Evolutionary conservation across 1,284 basidiomycete species (phyloP), one percentile per base, ranked within the genome.

Genomic region (Inonotus hispidus): DNA sequence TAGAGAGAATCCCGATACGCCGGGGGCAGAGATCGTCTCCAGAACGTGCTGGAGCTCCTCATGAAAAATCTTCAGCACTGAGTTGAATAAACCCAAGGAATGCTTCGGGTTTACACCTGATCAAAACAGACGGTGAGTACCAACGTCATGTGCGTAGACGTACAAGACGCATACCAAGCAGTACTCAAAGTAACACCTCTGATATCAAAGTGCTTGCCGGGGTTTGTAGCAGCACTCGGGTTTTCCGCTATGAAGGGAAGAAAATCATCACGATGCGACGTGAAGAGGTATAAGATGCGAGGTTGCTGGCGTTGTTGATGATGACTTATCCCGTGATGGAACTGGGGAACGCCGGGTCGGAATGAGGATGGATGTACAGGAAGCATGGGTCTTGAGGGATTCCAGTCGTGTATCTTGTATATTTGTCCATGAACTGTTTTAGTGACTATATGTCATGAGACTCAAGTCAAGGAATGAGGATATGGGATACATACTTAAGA

Each of bases 281-380:
- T 77, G 35, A 74, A 72, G 23, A 77, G 68, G 58, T 78, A 73
- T n/a, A 67, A 70, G 63, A 78, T 71, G 38, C 74, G 70, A 0
- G 72, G 70, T 25, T 75, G 68, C n/a, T 64, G 56, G 1, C 69
- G 45, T 23, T 43, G 41, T 16, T 54, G 41, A 59, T 47, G 41
- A 25, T 63, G 57, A 39, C 19, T 10, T 14, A 25, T 39, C 14
- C 23, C 19, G 25, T 52, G 52, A 3, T 35, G 21, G 21, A 38
- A 32, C 7, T n/a, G 50, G 7, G 50, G 29, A n/a, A 5, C 21
- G 8, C 49, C 58, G 14, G 1, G 21, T 27, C 19, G 35, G 32
- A 45, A n/a, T 16, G 37, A 10, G 3, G 46, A 14, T 32, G 37
- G 49, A 16, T 53, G 47, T 4, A 21, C 39, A 29, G n/a, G 13